Percentiles rank a stretch among this genome's conserved stretches.
phyloP scores from a whole-genome alignment of 805 yeast genomes.

The Kazachstania psychrophila region DNA sequence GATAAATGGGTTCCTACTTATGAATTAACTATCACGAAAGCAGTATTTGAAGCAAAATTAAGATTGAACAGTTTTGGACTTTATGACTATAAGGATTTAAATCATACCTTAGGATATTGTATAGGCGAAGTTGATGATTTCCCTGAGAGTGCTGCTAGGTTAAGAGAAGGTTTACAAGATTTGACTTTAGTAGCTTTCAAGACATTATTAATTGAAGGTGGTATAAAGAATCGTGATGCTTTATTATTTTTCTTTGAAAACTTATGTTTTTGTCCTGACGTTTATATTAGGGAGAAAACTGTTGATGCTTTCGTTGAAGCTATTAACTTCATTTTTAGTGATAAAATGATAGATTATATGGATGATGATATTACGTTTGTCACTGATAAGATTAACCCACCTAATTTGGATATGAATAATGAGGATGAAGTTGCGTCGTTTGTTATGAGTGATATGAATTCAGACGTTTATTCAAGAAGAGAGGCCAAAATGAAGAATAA shows the following conservation, averaged over 20 bases:
- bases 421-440: constrained; percentile 13
- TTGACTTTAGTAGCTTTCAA: constrained; percentile 61
- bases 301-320: constrained; percentile 39
- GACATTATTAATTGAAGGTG: constrained; percentile 66
- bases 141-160: constrained; percentile 6
- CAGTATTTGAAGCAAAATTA: constrained; percentile 52
- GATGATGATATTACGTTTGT: constrained; percentile 51
- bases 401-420: constrained; percentile 10
- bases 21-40: constrained; percentile 37
- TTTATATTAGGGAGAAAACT: constrained; percentile 42
- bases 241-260: constrained; percentile 53
- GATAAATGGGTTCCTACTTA: constrained; percentile 83
- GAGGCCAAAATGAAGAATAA: constrained; percentile 22
- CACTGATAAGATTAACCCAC: constrained; percentile 19
- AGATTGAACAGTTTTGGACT: constrained; percentile 49
- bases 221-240: constrained; percentile 54
- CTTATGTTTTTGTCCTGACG: constrained; percentile 46
- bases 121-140: constrained; percentile 25
- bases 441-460: constrained; percentile 9
- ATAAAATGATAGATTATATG: constrained; percentile 48
- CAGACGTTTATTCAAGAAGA: constrained; percentile 11
- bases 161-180: constrained; percentile 32
- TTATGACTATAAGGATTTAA: constrained; percentile 37
- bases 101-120: constrained; percentile 46
- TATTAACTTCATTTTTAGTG: constrained; percentile 61